These are phyloP conservation scores for Paecilomyces niveus DNA, from an alignment of 2,329 filamentous ascomycete genomes.

Conservation along the genomic window DNA sequence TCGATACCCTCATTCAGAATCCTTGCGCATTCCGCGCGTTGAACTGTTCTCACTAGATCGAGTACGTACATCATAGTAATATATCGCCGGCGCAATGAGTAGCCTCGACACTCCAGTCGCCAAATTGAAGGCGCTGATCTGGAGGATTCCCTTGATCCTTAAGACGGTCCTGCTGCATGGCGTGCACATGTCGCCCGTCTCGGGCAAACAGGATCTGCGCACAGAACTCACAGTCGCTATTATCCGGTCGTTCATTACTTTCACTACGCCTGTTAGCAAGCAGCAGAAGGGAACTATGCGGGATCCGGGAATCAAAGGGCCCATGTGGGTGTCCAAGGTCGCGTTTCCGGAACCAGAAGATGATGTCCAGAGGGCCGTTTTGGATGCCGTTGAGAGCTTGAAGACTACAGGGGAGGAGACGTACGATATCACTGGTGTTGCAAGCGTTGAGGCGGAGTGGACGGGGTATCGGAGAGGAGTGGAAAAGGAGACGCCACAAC, in stretches of 20 bases:
- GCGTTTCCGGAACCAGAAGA: constrained; percentile 52
- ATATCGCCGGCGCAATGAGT: constrained; percentile 14
- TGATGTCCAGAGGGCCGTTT: constrained; percentile 32
- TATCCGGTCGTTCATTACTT: constrained; percentile 57
- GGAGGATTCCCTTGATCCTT: constrained; percentile 34
- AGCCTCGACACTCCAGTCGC: constrained; percentile 14
- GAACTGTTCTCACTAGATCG: constrained; percentile 5
- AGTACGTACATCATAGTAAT: constrained; percentile 21
- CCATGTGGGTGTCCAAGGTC: constrained; percentile 73
- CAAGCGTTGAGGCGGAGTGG: constrained; percentile 39
- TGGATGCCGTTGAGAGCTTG: constrained; percentile 32
- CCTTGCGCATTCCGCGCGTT: constrained; percentile 2
- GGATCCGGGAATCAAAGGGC: constrained; percentile 65
- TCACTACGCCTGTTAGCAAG: constrained; percentile 48
- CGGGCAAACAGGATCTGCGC: constrained; percentile 69
- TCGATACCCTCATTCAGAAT: not conserved
- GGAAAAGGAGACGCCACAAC: constrained; percentile 28
- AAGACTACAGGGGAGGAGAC: constrained; percentile 29
- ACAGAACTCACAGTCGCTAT: constrained; percentile 67
- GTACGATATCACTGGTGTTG: constrained; percentile 28
- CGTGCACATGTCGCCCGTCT: constrained; percentile 61
- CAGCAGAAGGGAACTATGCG: constrained; percentile 57
- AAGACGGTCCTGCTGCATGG: constrained; percentile 36
- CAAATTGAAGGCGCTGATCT: constrained; percentile 31
- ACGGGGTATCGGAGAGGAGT: constrained; percentile 36